A percentile compares a stretch with the other conserved stretches of the same genome.
These are phyloP conservation scores for Cyberlindnera mississippiensis DNA, from an alignment of 805 yeast genomes.

Conservation along the genomic window DNA sequence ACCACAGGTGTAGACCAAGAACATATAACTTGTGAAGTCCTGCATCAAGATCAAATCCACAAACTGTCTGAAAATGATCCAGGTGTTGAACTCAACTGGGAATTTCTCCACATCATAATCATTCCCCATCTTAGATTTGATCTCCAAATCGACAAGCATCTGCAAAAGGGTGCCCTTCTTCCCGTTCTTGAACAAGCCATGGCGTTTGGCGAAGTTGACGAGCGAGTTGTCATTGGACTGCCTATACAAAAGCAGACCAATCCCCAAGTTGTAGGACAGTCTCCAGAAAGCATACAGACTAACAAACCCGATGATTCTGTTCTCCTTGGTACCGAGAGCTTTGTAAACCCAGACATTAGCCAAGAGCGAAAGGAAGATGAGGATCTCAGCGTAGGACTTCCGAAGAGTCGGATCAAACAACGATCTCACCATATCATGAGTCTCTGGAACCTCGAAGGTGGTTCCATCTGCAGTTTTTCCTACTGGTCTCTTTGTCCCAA, in stretches of 20 bases:
- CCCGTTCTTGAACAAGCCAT: constrained; percentile 40
- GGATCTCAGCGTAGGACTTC: constrained; percentile 62
- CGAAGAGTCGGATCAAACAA: constrained; percentile 70
- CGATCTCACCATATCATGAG: constrained; percentile 82
- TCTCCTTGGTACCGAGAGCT: constrained; percentile 20
- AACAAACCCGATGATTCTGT: constrained; percentile 35
- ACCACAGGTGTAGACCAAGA: constrained; percentile 44
- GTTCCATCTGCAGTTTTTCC: constrained; percentile 30
- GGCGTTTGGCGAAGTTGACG: constrained; percentile 46
- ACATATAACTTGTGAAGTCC: constrained; percentile 72
- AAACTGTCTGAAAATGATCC: constrained; percentile 74
- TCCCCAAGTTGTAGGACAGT: constrained; percentile 71
- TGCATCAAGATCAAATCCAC: constrained; percentile 83
- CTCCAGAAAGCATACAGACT: constrained; percentile 70
- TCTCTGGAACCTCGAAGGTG: constrained; percentile 39
- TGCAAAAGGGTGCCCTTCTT: constrained; percentile 34
- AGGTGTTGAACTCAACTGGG: constrained; percentile 77
- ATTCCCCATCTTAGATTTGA: constrained; percentile 42
- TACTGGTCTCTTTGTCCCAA: not conserved
- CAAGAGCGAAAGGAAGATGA: constrained; percentile 46
- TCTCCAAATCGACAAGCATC: constrained; percentile 40
- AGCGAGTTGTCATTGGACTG: constrained; percentile 59
- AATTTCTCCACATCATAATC: constrained; percentile 34
- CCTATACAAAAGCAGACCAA: constrained; percentile 60
- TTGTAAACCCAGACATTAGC: constrained; percentile 34